Evolutionary conservation across 768 basidiomycete genomes (phyloP).

Genomic region (Pleurotus djamor): DNA sequence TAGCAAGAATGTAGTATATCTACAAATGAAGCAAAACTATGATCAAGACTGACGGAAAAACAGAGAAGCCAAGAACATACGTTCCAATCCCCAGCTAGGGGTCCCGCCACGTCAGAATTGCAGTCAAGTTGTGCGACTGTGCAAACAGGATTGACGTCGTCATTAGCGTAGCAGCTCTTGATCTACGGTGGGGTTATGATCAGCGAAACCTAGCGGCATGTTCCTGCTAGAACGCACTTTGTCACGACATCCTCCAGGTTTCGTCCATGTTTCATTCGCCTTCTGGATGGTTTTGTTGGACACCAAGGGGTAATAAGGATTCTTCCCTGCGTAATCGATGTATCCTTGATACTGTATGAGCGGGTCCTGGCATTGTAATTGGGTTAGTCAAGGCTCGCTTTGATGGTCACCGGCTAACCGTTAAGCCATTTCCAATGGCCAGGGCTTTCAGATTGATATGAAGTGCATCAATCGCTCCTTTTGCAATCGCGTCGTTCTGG

Average conservation of each 20-base stretch:
- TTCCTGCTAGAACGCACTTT: slow-evolving; percentile 28
- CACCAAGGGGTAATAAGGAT: slow-evolving; percentile 57
- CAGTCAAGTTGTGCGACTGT: slow-evolving; percentile 57
- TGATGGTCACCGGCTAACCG: slow-evolving; percentile 31
- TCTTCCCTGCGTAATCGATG: slow-evolving; percentile 49
- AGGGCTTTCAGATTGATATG: slow-evolving; percentile 58
- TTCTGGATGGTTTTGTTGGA: slow-evolving; percentile 31
- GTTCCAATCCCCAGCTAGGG: slow-evolving; percentile 54
- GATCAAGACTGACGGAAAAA: background rate
- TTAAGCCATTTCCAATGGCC: slow-evolving; percentile 63
- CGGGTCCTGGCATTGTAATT: slow-evolving; percentile 26
- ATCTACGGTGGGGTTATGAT: slow-evolving; percentile 31
- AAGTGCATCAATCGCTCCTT: slow-evolving; percentile 40
- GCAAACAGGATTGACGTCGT: slow-evolving; percentile 46
- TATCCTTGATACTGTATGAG: slow-evolving; percentile 59
- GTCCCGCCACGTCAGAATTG: slow-evolving; percentile 51
- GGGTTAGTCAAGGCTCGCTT: background rate
- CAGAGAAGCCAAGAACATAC: slow-evolving; percentile 21
- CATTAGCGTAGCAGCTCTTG: slow-evolving; percentile 41
- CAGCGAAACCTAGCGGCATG: background rate
- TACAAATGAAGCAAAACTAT: slow-evolving; percentile 13
- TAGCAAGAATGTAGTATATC: slow-evolving; percentile 48
- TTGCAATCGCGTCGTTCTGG: slow-evolving; percentile 56
- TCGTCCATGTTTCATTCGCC: slow-evolving; percentile 42
- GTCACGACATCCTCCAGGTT: slow-evolving; percentile 44